These are phyloP conservation scores for Trichoderma gamsii DNA, from an alignment of 495 filamentous ascomycete species.

Conservation along the genomic window DNA sequence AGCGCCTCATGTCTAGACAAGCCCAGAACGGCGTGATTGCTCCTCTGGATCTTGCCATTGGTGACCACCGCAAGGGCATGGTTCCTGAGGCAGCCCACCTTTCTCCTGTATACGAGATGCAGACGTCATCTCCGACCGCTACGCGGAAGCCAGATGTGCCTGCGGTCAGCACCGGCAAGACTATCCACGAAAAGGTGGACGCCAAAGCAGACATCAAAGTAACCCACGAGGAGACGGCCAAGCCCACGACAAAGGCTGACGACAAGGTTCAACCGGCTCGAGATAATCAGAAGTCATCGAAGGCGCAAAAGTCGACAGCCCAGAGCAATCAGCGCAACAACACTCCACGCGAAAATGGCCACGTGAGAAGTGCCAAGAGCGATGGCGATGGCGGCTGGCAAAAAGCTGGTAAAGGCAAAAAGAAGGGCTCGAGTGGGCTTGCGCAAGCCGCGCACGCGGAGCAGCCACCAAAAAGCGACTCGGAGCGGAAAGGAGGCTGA, in stretches of 20 bases:
- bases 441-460: slow-evolving; percentile 38
- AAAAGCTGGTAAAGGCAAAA: slow-evolving; percentile 39
- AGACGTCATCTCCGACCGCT: slow-evolving; percentile 44
- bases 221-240: not conserved
- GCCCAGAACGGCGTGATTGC: slow-evolving; percentile 36
- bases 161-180: slow-evolving; percentile 13
- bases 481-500: slow-evolving; percentile 51
- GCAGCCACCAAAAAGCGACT: slow-evolving; percentile 43
- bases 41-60: slow-evolving; percentile 41
- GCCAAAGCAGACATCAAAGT: not conserved
- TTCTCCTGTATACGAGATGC: slow-evolving; percentile 51
- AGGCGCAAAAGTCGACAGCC: slow-evolving; percentile 21
- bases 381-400: slow-evolving; percentile 45
- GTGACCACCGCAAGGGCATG: slow-evolving; percentile 24
- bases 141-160: slow-evolving; percentile 34
- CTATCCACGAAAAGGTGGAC: not conserved
- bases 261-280: slow-evolving; percentile 5
- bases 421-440: slow-evolving; percentile 35
- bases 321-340: slow-evolving; percentile 30
- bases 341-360: slow-evolving; percentile 39
- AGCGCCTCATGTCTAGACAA: slow-evolving; percentile 26
- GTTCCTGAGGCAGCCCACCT: slow-evolving; percentile 40
- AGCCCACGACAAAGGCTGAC: not conserved
- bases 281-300: slow-evolving; percentile 23
- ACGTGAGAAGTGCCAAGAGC: slow-evolving; percentile 43